Conservation (phyloP, 2,329 filamentous ascomycete species). For the Cyclaneusma minus region DNA sequence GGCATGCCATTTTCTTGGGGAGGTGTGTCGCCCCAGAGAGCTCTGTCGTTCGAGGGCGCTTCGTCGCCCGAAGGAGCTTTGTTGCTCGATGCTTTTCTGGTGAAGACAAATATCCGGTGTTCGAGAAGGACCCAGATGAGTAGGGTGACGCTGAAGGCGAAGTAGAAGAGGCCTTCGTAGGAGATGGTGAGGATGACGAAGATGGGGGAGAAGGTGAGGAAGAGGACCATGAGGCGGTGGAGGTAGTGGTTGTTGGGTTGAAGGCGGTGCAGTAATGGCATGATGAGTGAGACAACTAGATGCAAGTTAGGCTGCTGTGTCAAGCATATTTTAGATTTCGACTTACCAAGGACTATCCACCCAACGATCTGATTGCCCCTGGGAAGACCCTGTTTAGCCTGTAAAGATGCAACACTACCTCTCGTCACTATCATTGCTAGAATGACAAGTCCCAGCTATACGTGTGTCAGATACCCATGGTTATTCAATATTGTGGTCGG, state of each 20-base stretch:
- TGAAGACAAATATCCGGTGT: slow-evolving; percentile 49
- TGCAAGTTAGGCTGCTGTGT: slow-evolving; percentile 1
- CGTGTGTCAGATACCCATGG: not conserved
- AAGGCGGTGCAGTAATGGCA: slow-evolving; percentile 69
- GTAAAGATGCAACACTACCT: slow-evolving; percentile 71
- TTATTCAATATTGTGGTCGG: slow-evolving; percentile 3
- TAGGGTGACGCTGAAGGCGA: slow-evolving; percentile 69
- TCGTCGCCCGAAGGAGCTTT: slow-evolving; percentile 12
- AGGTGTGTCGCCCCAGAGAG: slow-evolving; percentile 3
- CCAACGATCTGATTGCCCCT: slow-evolving; percentile 77
- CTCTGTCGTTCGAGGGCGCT: slow-evolving; percentile 1
- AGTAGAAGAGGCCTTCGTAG: slow-evolving; percentile 92
- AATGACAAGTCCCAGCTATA: slow-evolving; percentile 52
- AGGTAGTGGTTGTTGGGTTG: slow-evolving; percentile 78
- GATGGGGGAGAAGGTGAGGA: slow-evolving; percentile 80
- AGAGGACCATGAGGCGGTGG: slow-evolving; percentile 75
- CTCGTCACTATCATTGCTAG: slow-evolving; percentile 76
- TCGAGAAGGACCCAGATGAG: slow-evolving; percentile 88
- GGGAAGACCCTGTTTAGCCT: slow-evolving; percentile 72
- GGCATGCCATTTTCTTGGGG: slow-evolving; percentile 6
- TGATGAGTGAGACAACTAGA: slow-evolving; percentile 53
- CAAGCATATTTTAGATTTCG: slow-evolving; percentile 7
- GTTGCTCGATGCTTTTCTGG: slow-evolving; percentile 11
- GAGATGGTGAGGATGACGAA: slow-evolving; percentile 96
- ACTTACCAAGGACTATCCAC: slow-evolving; percentile 61